Percentiles rank a stretch among this genome's conserved stretches.
These are phyloP conservation scores for Rubus parviflorus DNA, from an alignment of 306 rosid species.

Conservation along the genomic window DNA sequence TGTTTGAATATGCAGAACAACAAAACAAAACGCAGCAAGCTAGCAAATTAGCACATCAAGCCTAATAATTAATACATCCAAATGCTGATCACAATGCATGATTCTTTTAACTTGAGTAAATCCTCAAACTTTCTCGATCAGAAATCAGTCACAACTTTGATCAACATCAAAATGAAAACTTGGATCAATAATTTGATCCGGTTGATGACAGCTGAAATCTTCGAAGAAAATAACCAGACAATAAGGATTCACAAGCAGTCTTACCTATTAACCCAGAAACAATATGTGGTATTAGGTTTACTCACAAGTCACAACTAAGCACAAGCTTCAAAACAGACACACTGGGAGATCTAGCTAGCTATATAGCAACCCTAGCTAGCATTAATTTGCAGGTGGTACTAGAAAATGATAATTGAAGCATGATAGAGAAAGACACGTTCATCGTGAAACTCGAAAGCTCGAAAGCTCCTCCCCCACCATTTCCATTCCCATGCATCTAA, in stretches of 20 bases:
- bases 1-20: not conserved
- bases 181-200: not conserved
- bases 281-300: slow-evolving; percentile 19
- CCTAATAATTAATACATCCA: slow-evolving; percentile 1
- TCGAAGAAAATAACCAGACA: not conserved
- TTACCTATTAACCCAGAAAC: slow-evolving; percentile 26
- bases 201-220: slow-evolving; percentile 28
- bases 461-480: slow-evolving; percentile 50
- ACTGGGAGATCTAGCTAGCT: slow-evolving; percentile 8
- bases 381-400: slow-evolving; percentile 12
- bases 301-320: not conserved
- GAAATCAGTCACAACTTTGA: not conserved
- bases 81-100: not conserved
- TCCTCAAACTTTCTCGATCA: not conserved
- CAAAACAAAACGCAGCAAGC: not conserved
- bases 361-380: slow-evolving; percentile 4
- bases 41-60: not conserved
- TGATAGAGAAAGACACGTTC: slow-evolving; percentile 66
- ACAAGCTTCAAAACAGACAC: not conserved
- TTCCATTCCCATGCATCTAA: slow-evolving; percentile 32
- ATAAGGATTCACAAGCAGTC: not conserved
- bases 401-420: slow-evolving; percentile 36
- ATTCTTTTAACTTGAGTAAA: not conserved
- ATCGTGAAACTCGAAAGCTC: slow-evolving; percentile 74
- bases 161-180: not conserved